These are phyloP conservation scores for Rauvolfia tetraphylla DNA, from an alignment of 257 asterid species.

Conservation along the genomic window DNA sequence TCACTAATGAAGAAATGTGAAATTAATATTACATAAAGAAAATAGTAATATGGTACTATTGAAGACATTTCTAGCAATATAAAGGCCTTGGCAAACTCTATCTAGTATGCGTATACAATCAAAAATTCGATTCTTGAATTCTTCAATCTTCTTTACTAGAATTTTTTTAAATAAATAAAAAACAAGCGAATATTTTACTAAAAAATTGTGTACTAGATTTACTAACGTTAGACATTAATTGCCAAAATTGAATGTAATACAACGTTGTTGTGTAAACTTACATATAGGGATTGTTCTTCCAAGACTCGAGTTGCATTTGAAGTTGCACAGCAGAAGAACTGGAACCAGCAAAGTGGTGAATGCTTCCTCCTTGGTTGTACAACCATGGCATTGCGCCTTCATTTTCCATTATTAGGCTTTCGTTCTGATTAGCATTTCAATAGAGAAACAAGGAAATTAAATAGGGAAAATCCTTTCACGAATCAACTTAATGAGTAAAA, in stretches of 20 bases:
- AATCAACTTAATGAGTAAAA: too few species aligned
- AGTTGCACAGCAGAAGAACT: background rate
- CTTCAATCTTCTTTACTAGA: too few species aligned
- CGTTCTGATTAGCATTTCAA: background rate
- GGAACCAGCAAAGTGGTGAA: background rate
- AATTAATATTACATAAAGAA: background rate
- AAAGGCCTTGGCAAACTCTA: too few species aligned
- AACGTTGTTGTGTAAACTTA: background rate
- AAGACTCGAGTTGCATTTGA: background rate
- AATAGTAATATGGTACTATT: background rate
- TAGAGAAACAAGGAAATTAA: background rate
- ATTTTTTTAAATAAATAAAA: too few species aligned
- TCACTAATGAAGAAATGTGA: background rate
- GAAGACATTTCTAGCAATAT: too few species aligned
- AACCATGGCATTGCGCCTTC: background rate
- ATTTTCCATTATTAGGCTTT: background rate
- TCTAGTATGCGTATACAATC: too few species aligned
- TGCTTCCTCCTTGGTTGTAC: background rate
- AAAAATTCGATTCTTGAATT: too few species aligned
- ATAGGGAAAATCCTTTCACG: too few species aligned
- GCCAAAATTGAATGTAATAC: too few species aligned
- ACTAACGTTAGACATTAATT: too few species aligned
- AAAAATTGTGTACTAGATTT: too few species aligned
- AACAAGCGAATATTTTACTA: too few species aligned
- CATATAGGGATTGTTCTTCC: background rate